phyloP scores from a whole-genome alignment of 768 basidiomycete genomes.

The Tephrocybe sp. region DNA sequence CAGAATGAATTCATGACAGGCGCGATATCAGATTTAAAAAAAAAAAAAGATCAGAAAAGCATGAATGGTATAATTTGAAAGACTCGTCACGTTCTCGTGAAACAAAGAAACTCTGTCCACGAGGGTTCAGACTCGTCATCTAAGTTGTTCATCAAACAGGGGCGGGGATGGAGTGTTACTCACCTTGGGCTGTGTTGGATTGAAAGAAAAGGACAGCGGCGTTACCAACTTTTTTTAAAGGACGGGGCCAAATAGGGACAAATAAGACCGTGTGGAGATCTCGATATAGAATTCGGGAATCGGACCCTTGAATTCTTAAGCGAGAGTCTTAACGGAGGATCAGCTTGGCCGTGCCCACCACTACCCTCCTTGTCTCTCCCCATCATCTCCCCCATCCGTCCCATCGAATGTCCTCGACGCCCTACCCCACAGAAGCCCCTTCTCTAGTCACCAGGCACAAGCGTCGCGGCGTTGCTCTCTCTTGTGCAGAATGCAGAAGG shows the following conservation, averaged over 20 bases:
- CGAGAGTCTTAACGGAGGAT: slow-evolving; percentile 24
- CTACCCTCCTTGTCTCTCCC: slow-evolving; percentile 16
- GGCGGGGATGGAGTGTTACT: slow-evolving; percentile 13
- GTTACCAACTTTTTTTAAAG: slow-evolving; percentile 17
- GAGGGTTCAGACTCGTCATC: slow-evolving; percentile 82
- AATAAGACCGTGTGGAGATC: slow-evolving; percentile 14
- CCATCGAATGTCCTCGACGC: slow-evolving; percentile 23
- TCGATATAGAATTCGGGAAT: slow-evolving; percentile 12
- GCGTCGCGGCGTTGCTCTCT: slow-evolving; percentile 55
- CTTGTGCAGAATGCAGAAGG: slow-evolving; percentile 74
- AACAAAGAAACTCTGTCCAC: slow-evolving; percentile 60
- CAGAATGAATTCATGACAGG: slow-evolving; percentile 18
- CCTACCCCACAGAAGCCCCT: slow-evolving; percentile 24
- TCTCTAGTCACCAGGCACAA: slow-evolving; percentile 41
- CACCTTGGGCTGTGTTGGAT: slow-evolving; percentile 20
- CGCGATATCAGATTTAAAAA: slow-evolving; percentile 6
- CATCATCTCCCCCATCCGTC: slow-evolving; percentile 25
- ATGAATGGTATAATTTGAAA: slow-evolving; percentile 83
- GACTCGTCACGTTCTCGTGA: slow-evolving; percentile 61
- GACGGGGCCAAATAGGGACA: slow-evolving; percentile 25
- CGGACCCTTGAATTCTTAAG: slow-evolving; percentile 2
- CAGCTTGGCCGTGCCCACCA: slow-evolving; percentile 23
- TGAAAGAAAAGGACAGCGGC: slow-evolving; percentile 14
- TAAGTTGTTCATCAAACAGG: slow-evolving; percentile 41
- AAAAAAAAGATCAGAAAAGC: slow-evolving; percentile 69